phyloP scores from a whole-genome alignment of 257 asterid species.

The Paraleonurus japonicus region DNA sequence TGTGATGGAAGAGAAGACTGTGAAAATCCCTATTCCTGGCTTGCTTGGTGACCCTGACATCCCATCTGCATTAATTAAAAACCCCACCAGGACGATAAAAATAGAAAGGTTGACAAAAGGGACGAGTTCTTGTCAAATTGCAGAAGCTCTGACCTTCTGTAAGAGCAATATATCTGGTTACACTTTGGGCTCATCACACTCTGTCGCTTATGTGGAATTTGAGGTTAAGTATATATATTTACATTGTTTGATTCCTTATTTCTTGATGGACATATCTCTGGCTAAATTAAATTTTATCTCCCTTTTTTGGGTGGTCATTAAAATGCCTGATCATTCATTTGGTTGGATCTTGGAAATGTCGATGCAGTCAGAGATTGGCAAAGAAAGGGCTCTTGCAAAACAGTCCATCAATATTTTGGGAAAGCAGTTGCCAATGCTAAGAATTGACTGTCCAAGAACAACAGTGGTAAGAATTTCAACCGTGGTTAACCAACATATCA shows the following conservation, averaged over 20 bases:
- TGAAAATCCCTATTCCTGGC: slow-evolving; percentile 36
- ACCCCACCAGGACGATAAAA: slow-evolving; percentile 60
- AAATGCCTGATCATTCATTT: slow-evolving; percentile 4
- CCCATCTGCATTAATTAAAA: slow-evolving; percentile 53
- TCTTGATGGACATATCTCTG: slow-evolving; percentile 14
- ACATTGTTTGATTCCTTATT: not conserved
- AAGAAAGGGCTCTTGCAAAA: slow-evolving; percentile 54
- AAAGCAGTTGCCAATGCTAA: slow-evolving; percentile 39
- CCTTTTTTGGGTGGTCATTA: not conserved
- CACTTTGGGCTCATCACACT: slow-evolving; percentile 41
- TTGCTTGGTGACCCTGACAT: slow-evolving; percentile 42
- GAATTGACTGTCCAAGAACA: slow-evolving; percentile 67
- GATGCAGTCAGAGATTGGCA: slow-evolving; percentile 55
- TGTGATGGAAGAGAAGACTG: slow-evolving; percentile 21
- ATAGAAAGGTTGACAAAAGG: slow-evolving; percentile 35
- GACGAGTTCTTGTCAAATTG: slow-evolving; percentile 39
- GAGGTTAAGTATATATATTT: slow-evolving; percentile 40
- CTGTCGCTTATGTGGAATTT: slow-evolving; percentile 63
- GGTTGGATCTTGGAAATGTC: slow-evolving; percentile 13
- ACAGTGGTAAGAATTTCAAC: slow-evolving; percentile 46
- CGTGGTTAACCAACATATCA: not conserved
- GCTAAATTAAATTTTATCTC: not conserved
- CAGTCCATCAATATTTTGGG: slow-evolving; percentile 46
- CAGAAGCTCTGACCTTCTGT: slow-evolving; percentile 49
- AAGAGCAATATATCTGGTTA: slow-evolving; percentile 45